Conservation (phyloP, 1,284 basidiomycete genomes). For the Cerrena zonata region DNA sequence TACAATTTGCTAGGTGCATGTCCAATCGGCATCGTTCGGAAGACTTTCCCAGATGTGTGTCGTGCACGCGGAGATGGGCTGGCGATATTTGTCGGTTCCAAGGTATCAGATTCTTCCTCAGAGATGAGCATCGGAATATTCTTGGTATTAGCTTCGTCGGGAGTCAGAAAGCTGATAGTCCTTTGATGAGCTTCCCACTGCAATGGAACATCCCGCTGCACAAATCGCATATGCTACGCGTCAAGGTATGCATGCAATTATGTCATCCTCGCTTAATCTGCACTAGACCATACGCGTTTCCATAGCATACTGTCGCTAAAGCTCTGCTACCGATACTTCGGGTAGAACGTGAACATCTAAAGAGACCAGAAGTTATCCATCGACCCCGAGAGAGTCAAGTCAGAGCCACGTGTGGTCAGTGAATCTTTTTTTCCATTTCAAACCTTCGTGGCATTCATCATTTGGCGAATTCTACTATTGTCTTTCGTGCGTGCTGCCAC, state of each 20-base stretch:
- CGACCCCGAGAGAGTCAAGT: constrained; percentile 73
- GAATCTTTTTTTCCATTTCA: background rate
- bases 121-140: constrained; percentile 51
- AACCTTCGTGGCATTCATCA: constrained; percentile 7
- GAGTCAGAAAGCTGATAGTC: constrained; percentile 49
- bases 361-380: constrained; percentile 56
- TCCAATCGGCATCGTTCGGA: constrained; percentile 67
- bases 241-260: constrained; percentile 44
- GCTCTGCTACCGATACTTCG: constrained; percentile 66
- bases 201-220: constrained; percentile 59
- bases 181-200: constrained; percentile 59
- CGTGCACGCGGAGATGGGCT: constrained; percentile 76
- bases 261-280: background rate
- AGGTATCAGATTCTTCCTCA: constrained; percentile 66
- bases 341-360: constrained; percentile 65
- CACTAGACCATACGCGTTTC: background rate
- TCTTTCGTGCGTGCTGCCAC: too few relatives aligned
- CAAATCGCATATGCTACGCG: constrained; percentile 42
- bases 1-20: constrained; percentile 75
- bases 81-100: constrained; percentile 79
- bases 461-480: too few relatives aligned
- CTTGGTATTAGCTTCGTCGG: constrained; percentile 65
- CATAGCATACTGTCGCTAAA: constrained; percentile 60
- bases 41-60: constrained; percentile 69
- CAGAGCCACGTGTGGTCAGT: constrained; percentile 77